phyloP scores from a whole-genome alignment of 2,329 filamentous ascomycete genomes.

The Penicillium sp. region DNA sequence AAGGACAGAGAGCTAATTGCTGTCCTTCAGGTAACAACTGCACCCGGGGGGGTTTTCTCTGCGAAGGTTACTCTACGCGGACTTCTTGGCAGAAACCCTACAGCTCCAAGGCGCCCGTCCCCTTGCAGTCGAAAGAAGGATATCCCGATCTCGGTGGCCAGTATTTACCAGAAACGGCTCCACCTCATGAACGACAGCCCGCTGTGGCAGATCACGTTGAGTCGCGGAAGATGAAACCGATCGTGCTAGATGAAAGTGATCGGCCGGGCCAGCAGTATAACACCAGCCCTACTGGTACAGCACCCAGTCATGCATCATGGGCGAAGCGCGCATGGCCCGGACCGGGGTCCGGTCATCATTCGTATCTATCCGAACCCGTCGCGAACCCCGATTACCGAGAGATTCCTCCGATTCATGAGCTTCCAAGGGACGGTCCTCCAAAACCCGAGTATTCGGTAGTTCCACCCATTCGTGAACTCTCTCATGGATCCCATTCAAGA shows the following conservation, averaged over 20 bases:
- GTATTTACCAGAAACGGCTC: slow-evolving; percentile 38
- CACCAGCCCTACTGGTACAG: slow-evolving; percentile 37
- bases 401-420: slow-evolving; percentile 38
- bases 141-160: slow-evolving; percentile 39
- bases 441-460: slow-evolving; percentile 41
- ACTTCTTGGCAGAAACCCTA: slow-evolving; percentile 74
- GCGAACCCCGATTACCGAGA: slow-evolving; percentile 41
- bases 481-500: slow-evolving; percentile 36
- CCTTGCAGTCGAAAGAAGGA: slow-evolving; percentile 76
- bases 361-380: slow-evolving; percentile 37
- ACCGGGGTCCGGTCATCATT: slow-evolving; percentile 34
- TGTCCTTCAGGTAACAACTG: slow-evolving; percentile 71
- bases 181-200: slow-evolving; percentile 39
- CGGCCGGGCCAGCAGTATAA: slow-evolving; percentile 36
- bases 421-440: slow-evolving; percentile 35
- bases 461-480: slow-evolving; percentile 40
- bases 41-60: slow-evolving; percentile 80
- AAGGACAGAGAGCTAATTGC: slow-evolving; percentile 5
- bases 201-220: slow-evolving; percentile 37
- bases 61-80: slow-evolving; percentile 81
- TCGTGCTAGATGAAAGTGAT: slow-evolving; percentile 46
- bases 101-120: slow-evolving; percentile 63
- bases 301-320: slow-evolving; percentile 36
- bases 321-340: slow-evolving; percentile 34
- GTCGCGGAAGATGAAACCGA: slow-evolving; percentile 45